A percentile compares a stretch with the other conserved stretches of the same genome.
Evolutionary conservation across 1,139 yeast species (phyloP).

Genomic region (Pneumocystis canis): DNA sequence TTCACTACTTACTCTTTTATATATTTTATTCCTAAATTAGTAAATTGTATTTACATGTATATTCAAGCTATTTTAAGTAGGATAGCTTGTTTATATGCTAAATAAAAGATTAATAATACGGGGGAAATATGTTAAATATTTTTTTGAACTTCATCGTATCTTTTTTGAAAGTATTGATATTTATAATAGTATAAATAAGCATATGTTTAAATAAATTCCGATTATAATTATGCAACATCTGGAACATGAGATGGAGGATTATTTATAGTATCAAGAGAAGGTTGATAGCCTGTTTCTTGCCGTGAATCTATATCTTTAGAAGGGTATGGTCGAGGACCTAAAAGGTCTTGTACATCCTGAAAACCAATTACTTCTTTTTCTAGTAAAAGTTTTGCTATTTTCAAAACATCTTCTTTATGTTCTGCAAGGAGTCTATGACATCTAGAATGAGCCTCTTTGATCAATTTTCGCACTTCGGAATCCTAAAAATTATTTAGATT

Average conservation of each 20-base stretch:
- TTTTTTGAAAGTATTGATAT: neutral
- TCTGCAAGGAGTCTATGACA: slow-evolving; percentile 58
- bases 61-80: too few relatives aligned
- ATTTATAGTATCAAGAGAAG: neutral
- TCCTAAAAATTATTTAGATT: slow-evolving; percentile 28
- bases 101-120: neutral
- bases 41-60: too few relatives aligned
- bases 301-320: neutral
- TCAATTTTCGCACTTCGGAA: slow-evolving; percentile 66
- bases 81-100: neutral
- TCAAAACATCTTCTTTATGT: slow-evolving; percentile 56
- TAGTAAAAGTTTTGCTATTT: slow-evolving; percentile 74
- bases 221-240: neutral
- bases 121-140: neutral
- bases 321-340: slow-evolving; percentile 61
- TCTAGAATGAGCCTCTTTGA: slow-evolving; percentile 56
- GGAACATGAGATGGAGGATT: neutral
- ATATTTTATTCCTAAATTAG: neutral
- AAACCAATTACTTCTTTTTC: slow-evolving; percentile 75
- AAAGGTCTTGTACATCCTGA: slow-evolving; percentile 73
- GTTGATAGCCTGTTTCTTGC: neutral
- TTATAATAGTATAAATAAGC: neutral
- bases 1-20: neutral
- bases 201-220: neutral
- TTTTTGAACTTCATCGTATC: neutral